These are phyloP conservation scores for Annulohypoxylon truncatum DNA, from an alignment of 2,329 filamentous ascomycete species.

Conservation along the genomic window DNA sequence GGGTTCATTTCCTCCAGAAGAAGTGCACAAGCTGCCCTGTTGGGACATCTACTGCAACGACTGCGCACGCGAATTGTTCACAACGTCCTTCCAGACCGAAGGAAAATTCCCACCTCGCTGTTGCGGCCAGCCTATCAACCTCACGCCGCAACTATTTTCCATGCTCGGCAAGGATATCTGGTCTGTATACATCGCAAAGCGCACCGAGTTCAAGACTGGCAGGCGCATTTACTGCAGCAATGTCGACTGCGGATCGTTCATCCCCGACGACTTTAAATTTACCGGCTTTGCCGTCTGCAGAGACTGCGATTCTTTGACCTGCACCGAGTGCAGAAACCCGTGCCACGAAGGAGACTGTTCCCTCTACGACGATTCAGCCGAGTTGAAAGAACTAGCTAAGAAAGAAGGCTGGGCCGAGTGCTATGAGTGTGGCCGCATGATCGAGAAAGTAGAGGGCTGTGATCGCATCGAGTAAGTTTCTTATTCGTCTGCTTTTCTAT, in stretches of 20 bases:
- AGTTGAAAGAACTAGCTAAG: neutral
- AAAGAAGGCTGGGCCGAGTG: slow-evolving; percentile 3
- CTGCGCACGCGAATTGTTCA: neutral
- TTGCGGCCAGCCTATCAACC: neutral
- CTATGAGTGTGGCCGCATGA: neutral
- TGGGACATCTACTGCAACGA: neutral
- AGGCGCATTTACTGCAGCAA: neutral
- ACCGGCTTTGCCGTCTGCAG: neutral
- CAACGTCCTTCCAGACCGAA: slow-evolving; percentile 1
- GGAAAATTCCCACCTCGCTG: neutral
- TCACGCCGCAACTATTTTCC: neutral
- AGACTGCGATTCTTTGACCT: neutral
- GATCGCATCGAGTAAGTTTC: slow-evolving; percentile 2
- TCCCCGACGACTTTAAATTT: neutral
- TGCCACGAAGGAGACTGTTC: slow-evolving; percentile 12
- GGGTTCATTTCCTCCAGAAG: neutral
- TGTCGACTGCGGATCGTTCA: neutral
- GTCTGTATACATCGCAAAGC: neutral
- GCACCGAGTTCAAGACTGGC: neutral
- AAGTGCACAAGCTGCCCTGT: neutral
- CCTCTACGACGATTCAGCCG: neutral
- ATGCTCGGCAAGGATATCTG: neutral
- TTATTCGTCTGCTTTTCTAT: neutral
- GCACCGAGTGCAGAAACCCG: neutral
- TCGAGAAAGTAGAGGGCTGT: slow-evolving; percentile 10